Conservation (phyloP, 2,329 filamentous ascomycete species). For the Aphanoascus verrucosus region DNA sequence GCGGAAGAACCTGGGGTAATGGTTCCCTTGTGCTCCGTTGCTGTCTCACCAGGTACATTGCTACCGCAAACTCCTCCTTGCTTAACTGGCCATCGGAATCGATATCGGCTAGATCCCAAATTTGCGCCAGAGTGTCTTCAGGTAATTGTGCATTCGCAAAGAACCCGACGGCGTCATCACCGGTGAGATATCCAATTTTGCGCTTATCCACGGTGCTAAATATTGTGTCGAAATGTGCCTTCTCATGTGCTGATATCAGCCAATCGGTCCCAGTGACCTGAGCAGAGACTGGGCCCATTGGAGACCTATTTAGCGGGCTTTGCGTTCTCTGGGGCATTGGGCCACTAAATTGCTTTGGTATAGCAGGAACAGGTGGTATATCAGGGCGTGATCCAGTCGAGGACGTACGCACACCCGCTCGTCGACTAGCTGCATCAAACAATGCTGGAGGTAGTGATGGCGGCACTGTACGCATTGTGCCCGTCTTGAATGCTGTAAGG, state of each 20-base stretch:
- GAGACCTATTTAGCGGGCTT: constrained; percentile 46
- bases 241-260: constrained; percentile 73
- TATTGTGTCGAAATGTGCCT: constrained; percentile 74
- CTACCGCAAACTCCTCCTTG: constrained; percentile 87
- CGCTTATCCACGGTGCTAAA: constrained; percentile 74
- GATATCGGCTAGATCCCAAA: constrained; percentile 95
- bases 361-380: constrained; percentile 50
- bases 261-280: constrained; percentile 58
- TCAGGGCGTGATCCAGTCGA: constrained; percentile 43
- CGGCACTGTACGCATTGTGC: constrained; percentile 67
- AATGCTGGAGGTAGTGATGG: constrained; percentile 70
- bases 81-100: constrained; percentile 77
- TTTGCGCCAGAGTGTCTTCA: constrained; percentile 81
- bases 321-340: constrained; percentile 47
- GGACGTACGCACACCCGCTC: constrained; percentile 42
- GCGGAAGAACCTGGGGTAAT: constrained; percentile 66
- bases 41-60: constrained; percentile 92
- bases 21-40: constrained; percentile 64
- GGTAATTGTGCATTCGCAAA: constrained; percentile 84
- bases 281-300: constrained; percentile 42
- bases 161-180: constrained; percentile 88
- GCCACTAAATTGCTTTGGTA: constrained; percentile 76
- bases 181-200: constrained; percentile 73
- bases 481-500: constrained; percentile 79
- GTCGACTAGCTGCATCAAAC: constrained; percentile 78